phyloP scores from a whole-genome alignment of 139 green algal species.

The Monoraphidium neglectum region DNA sequence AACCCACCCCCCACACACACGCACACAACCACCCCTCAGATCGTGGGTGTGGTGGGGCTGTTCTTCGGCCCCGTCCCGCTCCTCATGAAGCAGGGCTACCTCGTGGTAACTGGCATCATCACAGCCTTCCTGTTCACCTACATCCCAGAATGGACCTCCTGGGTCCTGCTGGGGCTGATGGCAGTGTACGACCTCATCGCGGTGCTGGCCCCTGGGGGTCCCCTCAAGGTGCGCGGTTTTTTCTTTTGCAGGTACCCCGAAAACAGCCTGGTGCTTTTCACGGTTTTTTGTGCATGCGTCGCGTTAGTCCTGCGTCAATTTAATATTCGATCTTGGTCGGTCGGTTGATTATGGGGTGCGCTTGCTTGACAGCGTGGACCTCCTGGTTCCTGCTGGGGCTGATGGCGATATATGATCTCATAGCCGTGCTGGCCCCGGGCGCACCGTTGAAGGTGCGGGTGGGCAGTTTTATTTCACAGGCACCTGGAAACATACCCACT shows the following conservation, averaged over 20 bases:
- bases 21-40: conserved; percentile 42
- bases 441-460: conserved; percentile 82
- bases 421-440: conserved; percentile 87
- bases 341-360: too few species aligned
- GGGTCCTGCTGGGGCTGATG: conserved; percentile 93
- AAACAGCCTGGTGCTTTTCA: too few species aligned
- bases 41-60: conserved; percentile 79
- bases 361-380: conserved; percentile 95
- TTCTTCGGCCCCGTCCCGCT: conserved; percentile 91
- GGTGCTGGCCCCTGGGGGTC: conserved; percentile 89
- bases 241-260: too few species aligned
- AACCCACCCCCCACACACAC: not conserved
- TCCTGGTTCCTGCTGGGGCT: conserved; percentile 91
- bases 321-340: too few species aligned
- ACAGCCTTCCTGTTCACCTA: conserved; percentile 95
- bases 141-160: conserved; percentile 97
- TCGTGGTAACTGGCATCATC: conserved; percentile 83
- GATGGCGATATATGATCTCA: conserved; percentile 97
- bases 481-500: too few species aligned
- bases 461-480: too few species aligned
- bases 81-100: conserved; percentile 88
- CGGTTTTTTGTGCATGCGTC: too few species aligned
- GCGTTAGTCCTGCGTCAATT: too few species aligned
- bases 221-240: conserved; percentile 74
- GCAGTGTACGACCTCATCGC: conserved; percentile 95